phyloP scores from a whole-genome alignment of 805 yeast genomes.

The Vanderwaltozyma verrucispora region DNA sequence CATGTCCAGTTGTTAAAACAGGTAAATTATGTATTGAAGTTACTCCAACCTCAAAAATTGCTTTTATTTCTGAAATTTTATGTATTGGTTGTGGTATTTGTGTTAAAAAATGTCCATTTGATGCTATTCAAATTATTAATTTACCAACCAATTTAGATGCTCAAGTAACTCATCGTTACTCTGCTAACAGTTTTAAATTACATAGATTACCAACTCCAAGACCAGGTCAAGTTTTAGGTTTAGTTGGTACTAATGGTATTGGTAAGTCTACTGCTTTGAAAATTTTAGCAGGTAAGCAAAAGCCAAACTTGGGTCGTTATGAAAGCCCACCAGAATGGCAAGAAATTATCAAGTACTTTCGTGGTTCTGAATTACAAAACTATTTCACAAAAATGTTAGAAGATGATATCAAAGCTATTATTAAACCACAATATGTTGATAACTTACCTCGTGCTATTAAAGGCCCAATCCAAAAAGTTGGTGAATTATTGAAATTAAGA shows the following conservation, averaged over 20 bases:
- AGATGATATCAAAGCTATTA: constrained; percentile 90
- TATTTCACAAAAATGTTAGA: constrained; percentile 90
- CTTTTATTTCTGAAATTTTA: constrained; percentile 85
- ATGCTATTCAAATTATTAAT: constrained; percentile 91
- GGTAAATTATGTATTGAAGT: constrained; percentile 98
- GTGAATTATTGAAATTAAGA: constrained; percentile 67
- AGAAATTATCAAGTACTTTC: constrained; percentile 79
- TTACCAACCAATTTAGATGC: constrained; percentile 89
- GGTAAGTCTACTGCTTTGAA: constrained; percentile 97
- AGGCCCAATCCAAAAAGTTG: constrained; percentile 80
- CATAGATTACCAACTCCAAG: constrained; percentile 97
- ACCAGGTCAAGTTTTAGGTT: constrained; percentile 96
- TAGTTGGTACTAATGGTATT: constrained; percentile 98
- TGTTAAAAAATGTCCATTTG: constrained; percentile 97
- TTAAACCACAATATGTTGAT: constrained; percentile 98
- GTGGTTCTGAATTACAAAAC: constrained; percentile 97
- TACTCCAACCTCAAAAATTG: constrained; percentile 78
- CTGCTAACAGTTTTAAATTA: constrained; percentile 94
- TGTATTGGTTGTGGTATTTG: constrained; percentile 99
- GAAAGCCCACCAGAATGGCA: constrained; percentile 98
- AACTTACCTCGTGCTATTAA: constrained; percentile 94
- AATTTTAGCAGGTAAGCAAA: constrained; percentile 93
- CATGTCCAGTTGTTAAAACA: constrained; percentile 97
- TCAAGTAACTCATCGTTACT: constrained; percentile 93
- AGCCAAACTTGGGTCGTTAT: constrained; percentile 88